Evolutionary conservation across 164 flowering plant species (phyloP), one percentile per base, ranked within the genome.

Genomic region (Chimonanthus praecox): DNA sequence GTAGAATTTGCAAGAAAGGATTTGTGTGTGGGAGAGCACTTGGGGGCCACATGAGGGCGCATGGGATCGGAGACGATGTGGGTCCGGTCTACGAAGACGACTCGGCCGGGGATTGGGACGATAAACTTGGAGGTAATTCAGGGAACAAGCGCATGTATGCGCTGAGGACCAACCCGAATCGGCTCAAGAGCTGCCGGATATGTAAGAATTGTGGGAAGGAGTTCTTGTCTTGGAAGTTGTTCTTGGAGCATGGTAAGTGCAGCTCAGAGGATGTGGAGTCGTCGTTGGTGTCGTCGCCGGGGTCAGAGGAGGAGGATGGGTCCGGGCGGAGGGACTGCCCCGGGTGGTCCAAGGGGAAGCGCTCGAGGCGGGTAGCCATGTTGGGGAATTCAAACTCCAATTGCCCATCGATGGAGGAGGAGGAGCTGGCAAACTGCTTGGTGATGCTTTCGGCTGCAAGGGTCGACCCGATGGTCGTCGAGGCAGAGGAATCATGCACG

Each of bases 11-110:
- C 83, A 92, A 88, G 84, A 95, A 88, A 72, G 99, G 98, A 2
- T 95, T 95, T 69, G 86, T 87, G 21, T 93, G 99, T 74, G 99
- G 98, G 6, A 82, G 99, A 68, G 99, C 98, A 11, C 81, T 95
- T 0, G 99, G 99, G 1, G 98, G 99, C 6, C 99, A 95, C 83
- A 95, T 93, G 99, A 84, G 98, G 79, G 97, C 98, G 5, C 99
- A 95, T 74, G 99, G 99, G 3, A 90, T 92, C 1, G 95, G 92
- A 5, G 97, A 87, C 47, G 96, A 90, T 60, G 69, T 48, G 7
- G 88, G 81, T 0, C 80, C 76, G 49, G 60, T 82, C 2, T 92
- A 92, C 16, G 91, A 91, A 9, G 94, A 87, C 0, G 95, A 93
- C 45, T 69, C 15, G 7, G 54, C 47, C 72, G 1, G 79, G 44